Evolutionary conservation across 257 asterid genomes (phyloP).

Genomic region (Oldenlandia corymbosa): DNA sequence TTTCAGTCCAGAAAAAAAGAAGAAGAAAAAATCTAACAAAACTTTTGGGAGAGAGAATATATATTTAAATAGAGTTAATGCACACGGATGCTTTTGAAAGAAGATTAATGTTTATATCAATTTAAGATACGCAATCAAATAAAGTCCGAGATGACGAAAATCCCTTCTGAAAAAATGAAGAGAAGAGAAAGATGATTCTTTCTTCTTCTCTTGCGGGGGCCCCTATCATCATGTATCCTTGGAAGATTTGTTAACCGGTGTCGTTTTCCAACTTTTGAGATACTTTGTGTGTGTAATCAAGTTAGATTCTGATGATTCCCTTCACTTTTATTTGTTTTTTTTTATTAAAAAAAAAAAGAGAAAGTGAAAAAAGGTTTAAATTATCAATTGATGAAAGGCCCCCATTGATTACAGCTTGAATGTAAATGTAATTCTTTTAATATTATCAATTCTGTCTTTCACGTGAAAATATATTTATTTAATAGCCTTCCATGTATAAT

Average conservation of each 20-base stretch:
- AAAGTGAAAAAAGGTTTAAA: too few species aligned
- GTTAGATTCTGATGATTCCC: not conserved
- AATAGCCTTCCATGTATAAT: too few species aligned
- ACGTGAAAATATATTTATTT: conserved; percentile 2
- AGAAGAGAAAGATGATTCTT: not conserved
- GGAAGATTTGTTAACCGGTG: not conserved
- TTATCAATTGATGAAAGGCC: not conserved
- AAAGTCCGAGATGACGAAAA: not conserved
- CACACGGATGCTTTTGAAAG: not conserved
- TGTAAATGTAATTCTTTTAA: not conserved
- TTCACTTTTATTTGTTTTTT: not conserved
- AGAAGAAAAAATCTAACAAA: too few species aligned
- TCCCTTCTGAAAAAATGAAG: not conserved
- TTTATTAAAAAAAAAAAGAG: too few species aligned
- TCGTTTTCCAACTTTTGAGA: not conserved
- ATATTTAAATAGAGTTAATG: not conserved
- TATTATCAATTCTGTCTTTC: conserved; percentile 9
- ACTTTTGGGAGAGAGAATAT: too few species aligned
- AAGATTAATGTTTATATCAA: conserved; percentile 1
- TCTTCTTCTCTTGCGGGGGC: not conserved
- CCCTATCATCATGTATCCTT: not conserved
- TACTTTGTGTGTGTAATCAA: not conserved
- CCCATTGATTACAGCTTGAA: conserved; percentile 7
- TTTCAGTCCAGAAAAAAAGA: too few species aligned
- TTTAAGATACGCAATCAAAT: not conserved